These are phyloP conservation scores for Themeda triandra DNA, from an alignment of 176 grass and related monocot species.

Conservation along the genomic window DNA sequence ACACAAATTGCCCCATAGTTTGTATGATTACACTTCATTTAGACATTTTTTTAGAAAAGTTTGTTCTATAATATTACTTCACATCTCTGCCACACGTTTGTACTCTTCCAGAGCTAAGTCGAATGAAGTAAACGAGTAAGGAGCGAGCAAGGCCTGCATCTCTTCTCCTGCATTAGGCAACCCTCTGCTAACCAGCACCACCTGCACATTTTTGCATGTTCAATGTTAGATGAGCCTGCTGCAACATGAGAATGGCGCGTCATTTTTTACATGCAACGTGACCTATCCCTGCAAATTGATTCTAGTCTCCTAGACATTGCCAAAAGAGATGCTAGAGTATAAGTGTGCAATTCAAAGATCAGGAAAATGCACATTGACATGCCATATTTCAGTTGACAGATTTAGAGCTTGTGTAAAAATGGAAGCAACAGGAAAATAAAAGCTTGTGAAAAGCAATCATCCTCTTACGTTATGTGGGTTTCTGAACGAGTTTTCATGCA, in stretches of 20 bases:
- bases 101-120: constrained; percentile 12
- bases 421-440: neutral
- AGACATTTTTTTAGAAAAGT: neutral
- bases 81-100: neutral
- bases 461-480: constrained; percentile 59
- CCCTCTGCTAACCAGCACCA: neutral
- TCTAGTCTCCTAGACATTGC: too few relatives aligned
- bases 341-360: too few relatives aligned
- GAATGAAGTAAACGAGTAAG: constrained; percentile 1
- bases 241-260: too few relatives aligned
- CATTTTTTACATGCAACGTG: neutral
- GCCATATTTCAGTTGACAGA: too few relatives aligned
- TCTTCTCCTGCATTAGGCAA: neutral
- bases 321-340: too few relatives aligned
- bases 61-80: neutral
- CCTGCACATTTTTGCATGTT: constrained; percentile 2
- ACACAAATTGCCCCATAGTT: neutral
- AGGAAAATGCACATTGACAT: too few relatives aligned
- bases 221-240: neutral
- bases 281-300: neutral
- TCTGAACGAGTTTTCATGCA: constrained; percentile 76
- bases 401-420: neutral
- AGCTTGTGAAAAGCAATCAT: neutral
- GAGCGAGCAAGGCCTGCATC: neutral
- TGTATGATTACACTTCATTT: neutral